Conservation (phyloP, 176 grass and related monocot species). For the Aegilops speltoides region DNA sequence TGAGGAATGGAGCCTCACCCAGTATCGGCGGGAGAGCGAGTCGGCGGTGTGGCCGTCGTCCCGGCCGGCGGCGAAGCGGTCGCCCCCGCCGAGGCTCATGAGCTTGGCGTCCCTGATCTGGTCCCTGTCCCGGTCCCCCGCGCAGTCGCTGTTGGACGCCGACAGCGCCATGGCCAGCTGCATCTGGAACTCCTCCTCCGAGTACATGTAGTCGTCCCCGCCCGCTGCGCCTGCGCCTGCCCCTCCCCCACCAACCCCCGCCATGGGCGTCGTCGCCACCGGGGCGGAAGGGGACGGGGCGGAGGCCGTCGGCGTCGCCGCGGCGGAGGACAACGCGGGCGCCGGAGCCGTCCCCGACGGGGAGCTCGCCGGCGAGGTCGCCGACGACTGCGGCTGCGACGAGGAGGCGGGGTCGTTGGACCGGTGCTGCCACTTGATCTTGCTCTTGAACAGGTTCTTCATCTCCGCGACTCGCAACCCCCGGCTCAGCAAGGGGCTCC, state of each 20-base stretch:
- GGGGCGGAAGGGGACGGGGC: conserved; percentile 42
- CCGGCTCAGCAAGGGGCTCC: background rate
- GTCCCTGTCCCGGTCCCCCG: conserved; percentile 77
- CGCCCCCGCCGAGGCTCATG: conserved; percentile 65
- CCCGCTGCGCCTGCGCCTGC: conserved; percentile 20
- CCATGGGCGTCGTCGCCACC: conserved; percentile 3
- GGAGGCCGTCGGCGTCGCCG: conserved; percentile 6
- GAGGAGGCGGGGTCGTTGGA: conserved; percentile 63
- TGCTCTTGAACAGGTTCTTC: conserved; percentile 98
- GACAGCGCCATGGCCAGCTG: conserved; percentile 94
- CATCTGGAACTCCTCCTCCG: conserved; percentile 99
- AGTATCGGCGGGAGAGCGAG: conserved; percentile 81
- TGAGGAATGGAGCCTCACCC: conserved; percentile 45
- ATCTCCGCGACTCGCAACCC: conserved; percentile 30
- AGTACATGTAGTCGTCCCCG: conserved; percentile 73
- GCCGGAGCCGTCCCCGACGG: conserved; percentile 38
- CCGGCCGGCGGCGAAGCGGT: conserved; percentile 56
- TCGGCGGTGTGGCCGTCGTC: conserved; percentile 70
- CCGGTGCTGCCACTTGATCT: conserved; percentile 87
- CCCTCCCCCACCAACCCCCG: background rate
- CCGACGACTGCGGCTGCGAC: background rate
- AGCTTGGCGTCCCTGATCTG: conserved; percentile 95
- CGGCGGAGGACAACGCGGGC: conserved; percentile 24
- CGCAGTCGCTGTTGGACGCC: conserved; percentile 79
- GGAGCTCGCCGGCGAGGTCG: conserved; percentile 42